Base-by-base conservation (phyloP, 176 grass and related monocot species). In the Triticum monococcum region DNA sequence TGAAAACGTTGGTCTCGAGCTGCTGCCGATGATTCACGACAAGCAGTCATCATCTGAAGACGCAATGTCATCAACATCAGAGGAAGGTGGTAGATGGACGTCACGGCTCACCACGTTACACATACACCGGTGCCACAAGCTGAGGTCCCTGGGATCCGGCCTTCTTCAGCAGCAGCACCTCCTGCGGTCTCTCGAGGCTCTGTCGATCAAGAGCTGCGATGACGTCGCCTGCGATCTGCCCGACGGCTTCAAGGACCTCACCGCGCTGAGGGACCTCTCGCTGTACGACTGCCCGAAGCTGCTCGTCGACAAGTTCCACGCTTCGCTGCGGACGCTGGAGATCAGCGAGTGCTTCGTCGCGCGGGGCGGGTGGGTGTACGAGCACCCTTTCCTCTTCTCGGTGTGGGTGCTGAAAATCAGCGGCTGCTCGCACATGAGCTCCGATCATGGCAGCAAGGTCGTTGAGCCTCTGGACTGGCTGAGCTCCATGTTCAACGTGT, bases 331-430 rank as follows among this genome's bases (percentile, higher is more conserved):
- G 45, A 81, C 76, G 2, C 13, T 91, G 2, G 85, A 91, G 69
- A 85, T 88, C 81, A 80, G 75, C 30, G 89, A 91, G 28, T 91
- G 85, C 70, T 91, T 91, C n/a, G 64, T 91, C 73, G 68, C 26
- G 1, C 46, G 69, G 12, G 89, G 85, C 11, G 76, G 76, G 36
- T 88, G 89, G 89, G 66, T 24, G 6, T 26, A 88, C 25, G 85
- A 84, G 3, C 56, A 84, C 65, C 89, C 89, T 2, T 68, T 84
- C 77, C 85, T 91, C 22, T 87, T 84, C 75, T 84, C 85, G 0
- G 69, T 88, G 17, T 87, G 81, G 80, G 79, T 38, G 22, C 76
- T 88, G 14, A 88, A 91, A 78, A 68, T 91, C 35, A 75, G 67
- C 8, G 77, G 85, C 22, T 88, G 89, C 77, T 61, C 81, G 1